Evolutionary conservation across 345 rosid species (phyloP), one percentile per base, ranked within the genome.

Genomic region (Eucalyptus guilfoylei): DNA sequence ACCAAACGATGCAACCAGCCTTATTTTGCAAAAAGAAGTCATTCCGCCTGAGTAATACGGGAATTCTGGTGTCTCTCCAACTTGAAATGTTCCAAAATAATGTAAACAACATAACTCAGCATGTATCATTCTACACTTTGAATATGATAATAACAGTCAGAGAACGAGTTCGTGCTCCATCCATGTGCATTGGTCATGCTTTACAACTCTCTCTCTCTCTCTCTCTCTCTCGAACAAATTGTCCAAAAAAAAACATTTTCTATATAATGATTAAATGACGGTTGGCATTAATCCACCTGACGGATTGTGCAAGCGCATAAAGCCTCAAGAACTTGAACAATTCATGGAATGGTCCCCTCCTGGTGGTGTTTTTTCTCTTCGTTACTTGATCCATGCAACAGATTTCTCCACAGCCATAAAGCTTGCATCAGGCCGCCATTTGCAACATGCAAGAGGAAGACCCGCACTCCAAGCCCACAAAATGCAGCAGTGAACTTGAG

Each of bases 371-470:
- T 42, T 76, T 12, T 3, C 85, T 76, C 47, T 76, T 83, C 87
- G 17, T 45, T 34, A 34, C 49, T 85, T 80, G 88, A 85, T 88
- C 85, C 90, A 42, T 64, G 89, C 28, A 47, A 37, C 55, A 55
- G 83, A 86, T 69, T 86, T 89, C 89, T 93, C 95, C 93, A 94
- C 19, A 87, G 91, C 95, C 95, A 93, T 76, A 93, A 88, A 87
- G 88, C 91, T 90, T 95, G 96, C 94, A 93, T 89, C 88, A 95
- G 80, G 40, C 94, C 96, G 19, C 96, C 95, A 90, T 95, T 94
- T 26, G 93, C 93, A 76, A 93, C 92, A 90, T 94, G 94, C 88
- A 90, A 86, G 86, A 95, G 93, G 69, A 95, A 88, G 15, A 90
- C 89, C 17, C 69, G 88, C 6, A 90, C 34, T 50, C 69, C 72